Conservation (phyloP, 23 red algal species). For the Gracilaria domingensis region DNA sequence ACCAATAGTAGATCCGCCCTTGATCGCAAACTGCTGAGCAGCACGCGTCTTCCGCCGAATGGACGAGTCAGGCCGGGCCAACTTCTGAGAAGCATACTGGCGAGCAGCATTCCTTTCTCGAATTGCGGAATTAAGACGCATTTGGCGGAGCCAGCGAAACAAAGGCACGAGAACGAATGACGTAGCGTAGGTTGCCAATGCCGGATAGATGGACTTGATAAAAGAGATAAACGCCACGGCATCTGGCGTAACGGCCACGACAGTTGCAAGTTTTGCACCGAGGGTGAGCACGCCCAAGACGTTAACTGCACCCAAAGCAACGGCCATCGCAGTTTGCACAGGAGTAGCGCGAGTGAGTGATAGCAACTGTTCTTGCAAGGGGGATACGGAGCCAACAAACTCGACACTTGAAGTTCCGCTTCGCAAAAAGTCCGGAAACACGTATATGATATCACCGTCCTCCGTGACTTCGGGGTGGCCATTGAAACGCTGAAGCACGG, state of each 20-base stretch:
- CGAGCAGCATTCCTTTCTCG: slow-evolving; percentile 52
- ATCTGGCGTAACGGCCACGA: slow-evolving; percentile 61
- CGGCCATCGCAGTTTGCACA: slow-evolving; percentile 41
- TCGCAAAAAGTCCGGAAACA: slow-evolving; percentile 80
- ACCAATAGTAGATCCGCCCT: slow-evolving; percentile 28
- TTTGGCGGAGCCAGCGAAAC: slow-evolving; percentile 61
- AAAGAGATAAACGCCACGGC: slow-evolving; percentile 46
- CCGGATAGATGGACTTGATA: slow-evolving; percentile 75
- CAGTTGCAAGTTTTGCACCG: slow-evolving; percentile 61
- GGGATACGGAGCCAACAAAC: slow-evolving; percentile 36
- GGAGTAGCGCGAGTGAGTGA: slow-evolving; percentile 60
- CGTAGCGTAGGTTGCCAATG: slow-evolving; percentile 78
- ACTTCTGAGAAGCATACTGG: background rate
- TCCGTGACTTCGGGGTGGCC: slow-evolving; percentile 93
- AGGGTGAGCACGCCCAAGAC: slow-evolving; percentile 82
- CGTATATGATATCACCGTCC: slow-evolving; percentile 95
- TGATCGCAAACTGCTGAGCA: slow-evolving; percentile 51
- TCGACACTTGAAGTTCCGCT: slow-evolving; percentile 49
- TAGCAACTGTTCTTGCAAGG: slow-evolving; percentile 46
- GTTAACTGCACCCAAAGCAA: slow-evolving; percentile 77
- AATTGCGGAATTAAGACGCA: slow-evolving; percentile 57
- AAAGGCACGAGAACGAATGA: slow-evolving; percentile 82
- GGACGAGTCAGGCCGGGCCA: background rate
- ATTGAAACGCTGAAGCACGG: slow-evolving; percentile 84
- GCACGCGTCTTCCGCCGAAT: slow-evolving; percentile 60